Conservation (phyloP, 2,329 filamentous ascomycete genomes). For the Grosmannia serpens region DNA sequence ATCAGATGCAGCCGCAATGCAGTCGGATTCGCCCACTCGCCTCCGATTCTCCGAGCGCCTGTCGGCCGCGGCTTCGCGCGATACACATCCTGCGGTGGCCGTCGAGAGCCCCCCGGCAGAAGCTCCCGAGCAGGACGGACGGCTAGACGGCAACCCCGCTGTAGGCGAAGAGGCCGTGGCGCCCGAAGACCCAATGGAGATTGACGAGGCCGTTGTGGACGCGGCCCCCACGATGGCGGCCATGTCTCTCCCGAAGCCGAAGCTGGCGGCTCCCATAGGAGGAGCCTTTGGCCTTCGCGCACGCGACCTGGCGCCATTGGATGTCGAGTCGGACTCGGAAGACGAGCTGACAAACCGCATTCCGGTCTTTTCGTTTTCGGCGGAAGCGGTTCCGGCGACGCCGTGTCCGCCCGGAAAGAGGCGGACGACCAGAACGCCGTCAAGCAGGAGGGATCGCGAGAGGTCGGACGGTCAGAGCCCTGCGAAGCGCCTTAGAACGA, state of each 20-base stretch:
- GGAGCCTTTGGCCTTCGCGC: slow-evolving; percentile 33
- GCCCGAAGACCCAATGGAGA: slow-evolving; percentile 12
- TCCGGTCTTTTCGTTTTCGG: too few species aligned
- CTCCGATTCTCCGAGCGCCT: slow-evolving; percentile 24
- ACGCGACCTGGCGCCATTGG: slow-evolving; percentile 33
- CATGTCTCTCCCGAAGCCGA: slow-evolving; percentile 17
- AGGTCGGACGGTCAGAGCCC: slow-evolving; percentile 17
- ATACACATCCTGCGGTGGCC: not conserved
- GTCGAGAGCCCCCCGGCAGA: not conserved
- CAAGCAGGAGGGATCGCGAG: not conserved
- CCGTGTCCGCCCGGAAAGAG: slow-evolving; percentile 24
- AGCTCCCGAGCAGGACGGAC: not conserved
- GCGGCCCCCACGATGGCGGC: not conserved
- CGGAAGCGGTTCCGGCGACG: slow-evolving; percentile 26
- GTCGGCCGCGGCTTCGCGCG: slow-evolving; percentile 15
- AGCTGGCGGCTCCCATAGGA: slow-evolving; percentile 8
- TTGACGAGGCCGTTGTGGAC: slow-evolving; percentile 18
- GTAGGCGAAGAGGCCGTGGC: too few species aligned
- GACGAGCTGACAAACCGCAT: slow-evolving; percentile 31
- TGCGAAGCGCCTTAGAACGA: slow-evolving; percentile 15
- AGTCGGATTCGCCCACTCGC: slow-evolving; percentile 16
- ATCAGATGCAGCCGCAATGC: slow-evolving; percentile 8
- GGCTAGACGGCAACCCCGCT: too few species aligned
- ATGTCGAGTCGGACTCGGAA: slow-evolving; percentile 45
- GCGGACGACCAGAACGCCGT: not conserved